Conservation (phyloP, 352 stramenopile genomes). For the Globisporangium okanoganense region DNA sequence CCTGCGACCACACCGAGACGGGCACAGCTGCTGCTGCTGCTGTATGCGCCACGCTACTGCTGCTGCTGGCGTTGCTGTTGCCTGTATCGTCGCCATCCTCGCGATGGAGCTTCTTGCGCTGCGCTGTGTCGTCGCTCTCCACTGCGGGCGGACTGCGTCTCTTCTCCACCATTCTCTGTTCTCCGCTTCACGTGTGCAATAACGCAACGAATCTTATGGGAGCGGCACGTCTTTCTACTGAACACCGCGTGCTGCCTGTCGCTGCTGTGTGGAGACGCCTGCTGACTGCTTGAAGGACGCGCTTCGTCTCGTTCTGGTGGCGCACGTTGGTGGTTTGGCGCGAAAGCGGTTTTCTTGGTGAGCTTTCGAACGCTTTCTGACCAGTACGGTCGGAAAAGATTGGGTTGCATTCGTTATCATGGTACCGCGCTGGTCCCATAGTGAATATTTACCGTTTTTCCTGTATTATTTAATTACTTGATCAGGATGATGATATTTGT, state of each 20-base stretch:
- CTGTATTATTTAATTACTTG: neutral
- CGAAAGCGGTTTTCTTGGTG: conserved; percentile 1
- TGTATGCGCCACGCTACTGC: too few relatives aligned
- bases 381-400: too few relatives aligned
- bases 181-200: neutral
- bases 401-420: neutral
- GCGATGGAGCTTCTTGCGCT: conserved; percentile 8
- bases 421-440: neutral
- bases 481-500: neutral
- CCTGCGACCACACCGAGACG: conserved; percentile 4
- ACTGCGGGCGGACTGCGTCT: conserved; percentile 24
- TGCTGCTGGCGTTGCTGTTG: neutral
- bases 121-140: neutral
- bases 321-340: neutral
- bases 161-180: conserved; percentile 48
- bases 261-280: neutral
- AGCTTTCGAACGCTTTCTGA: neutral
- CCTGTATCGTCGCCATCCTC: neutral
- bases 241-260: neutral
- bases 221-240: neutral
- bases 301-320: neutral
- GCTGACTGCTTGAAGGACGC: neutral
- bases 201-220: neutral
- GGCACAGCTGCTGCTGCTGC: neutral
- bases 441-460: neutral